phyloP scores from a whole-genome alignment of 176 grass and related monocot species.

The Themeda triandra region DNA sequence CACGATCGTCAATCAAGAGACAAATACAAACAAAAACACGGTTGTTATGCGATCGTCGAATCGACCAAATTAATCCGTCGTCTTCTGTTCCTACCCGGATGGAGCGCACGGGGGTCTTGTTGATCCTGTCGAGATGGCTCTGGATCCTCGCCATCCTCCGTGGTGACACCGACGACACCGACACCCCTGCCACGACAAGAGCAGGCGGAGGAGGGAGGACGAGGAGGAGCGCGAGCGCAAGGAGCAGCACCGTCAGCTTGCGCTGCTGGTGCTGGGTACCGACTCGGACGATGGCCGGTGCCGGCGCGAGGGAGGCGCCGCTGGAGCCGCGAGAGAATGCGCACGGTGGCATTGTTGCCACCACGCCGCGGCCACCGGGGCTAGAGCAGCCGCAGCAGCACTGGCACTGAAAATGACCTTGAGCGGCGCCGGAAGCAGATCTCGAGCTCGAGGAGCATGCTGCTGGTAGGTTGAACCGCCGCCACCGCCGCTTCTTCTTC shows the following conservation, averaged over 20 bases:
- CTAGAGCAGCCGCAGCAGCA: background rate
- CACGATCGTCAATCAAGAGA: background rate
- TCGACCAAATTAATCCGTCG: no score
- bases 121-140: conserved; percentile 59
- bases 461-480: background rate
- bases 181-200: background rate
- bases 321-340: background rate
- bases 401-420: background rate
- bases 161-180: conserved; percentile 13
- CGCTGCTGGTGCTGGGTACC: background rate
- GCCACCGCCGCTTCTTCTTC: background rate
- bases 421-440: background rate
- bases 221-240: background rate
- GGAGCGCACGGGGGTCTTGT: conserved; percentile 54
- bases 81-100: no score
- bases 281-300: background rate
- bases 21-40: background rate
- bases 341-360: background rate
- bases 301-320: background rate
- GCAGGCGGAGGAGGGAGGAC: background rate
- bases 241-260: background rate
- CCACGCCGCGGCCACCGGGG: background rate
- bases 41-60: no score
- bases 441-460: background rate
- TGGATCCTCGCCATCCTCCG: conserved; percentile 58